A percentile compares a stretch with the other conserved stretches of the same genome.
phyloP scores from a whole-genome alignment of 106 monocot genomes.

The Cymbidium sinense region DNA sequence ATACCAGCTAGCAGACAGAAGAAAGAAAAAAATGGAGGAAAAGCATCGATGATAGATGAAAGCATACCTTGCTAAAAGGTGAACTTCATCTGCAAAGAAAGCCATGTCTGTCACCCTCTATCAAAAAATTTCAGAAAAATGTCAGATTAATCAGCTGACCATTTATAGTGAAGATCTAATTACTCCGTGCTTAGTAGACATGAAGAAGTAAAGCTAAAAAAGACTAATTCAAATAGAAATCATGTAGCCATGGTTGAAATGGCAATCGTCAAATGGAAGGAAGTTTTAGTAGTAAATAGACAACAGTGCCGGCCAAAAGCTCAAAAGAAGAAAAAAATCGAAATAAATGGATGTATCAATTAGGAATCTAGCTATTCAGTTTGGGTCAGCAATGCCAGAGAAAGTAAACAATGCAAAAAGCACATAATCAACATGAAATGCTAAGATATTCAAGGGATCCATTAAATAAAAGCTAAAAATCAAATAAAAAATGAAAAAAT shows the following conservation, averaged over 20 bases:
- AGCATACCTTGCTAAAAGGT: conserved; percentile 75
- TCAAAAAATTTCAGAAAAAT: neutral
- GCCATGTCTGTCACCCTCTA: conserved; percentile 96
- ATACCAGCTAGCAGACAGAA: conserved; percentile 4
- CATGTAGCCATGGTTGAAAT: neutral
- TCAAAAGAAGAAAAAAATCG: neutral
- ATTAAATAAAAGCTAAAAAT: neutral
- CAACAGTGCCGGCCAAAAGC: neutral
- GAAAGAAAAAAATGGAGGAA: conserved; percentile 1
- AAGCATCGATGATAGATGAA: conserved; percentile 7
- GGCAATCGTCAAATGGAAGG: neutral
- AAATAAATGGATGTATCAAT: neutral
- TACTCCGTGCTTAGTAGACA: neutral
- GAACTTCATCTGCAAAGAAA: conserved; percentile 96
- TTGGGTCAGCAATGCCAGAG: neutral
- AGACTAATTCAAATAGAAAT: neutral
- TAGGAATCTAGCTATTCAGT: neutral
- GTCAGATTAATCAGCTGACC: neutral
- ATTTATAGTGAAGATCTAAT: neutral
- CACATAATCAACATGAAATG: neutral
- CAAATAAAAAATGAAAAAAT: too few species aligned
- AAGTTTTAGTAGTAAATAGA: neutral
- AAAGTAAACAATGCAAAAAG: conserved; percentile 1
- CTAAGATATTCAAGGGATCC: neutral
- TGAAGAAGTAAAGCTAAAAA: neutral